These are phyloP conservation scores for Metschnikowia lochheadii DNA, from an alignment of 805 yeast species.

Conservation along the genomic window DNA sequence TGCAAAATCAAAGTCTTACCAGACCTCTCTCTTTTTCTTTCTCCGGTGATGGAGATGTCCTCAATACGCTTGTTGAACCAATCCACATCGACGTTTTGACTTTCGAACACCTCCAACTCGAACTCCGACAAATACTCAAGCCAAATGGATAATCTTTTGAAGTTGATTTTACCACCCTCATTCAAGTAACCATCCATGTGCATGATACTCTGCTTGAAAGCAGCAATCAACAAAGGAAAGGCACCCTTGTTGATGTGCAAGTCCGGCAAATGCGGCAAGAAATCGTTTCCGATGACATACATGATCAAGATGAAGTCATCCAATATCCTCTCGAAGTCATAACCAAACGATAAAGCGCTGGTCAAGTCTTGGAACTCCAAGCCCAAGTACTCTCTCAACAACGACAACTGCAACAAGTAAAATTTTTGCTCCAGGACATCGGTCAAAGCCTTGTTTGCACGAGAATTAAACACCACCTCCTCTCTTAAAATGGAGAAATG, in stretches of 20 bases:
- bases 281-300: slow-evolving; percentile 97
- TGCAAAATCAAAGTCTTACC: slow-evolving; percentile 64
- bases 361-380: slow-evolving; percentile 75
- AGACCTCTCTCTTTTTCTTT: slow-evolving; percentile 57
- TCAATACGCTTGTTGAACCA: slow-evolving; percentile 89
- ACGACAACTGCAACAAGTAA: slow-evolving; percentile 74
- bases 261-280: slow-evolving; percentile 94
- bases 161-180: slow-evolving; percentile 75
- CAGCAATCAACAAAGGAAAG: slow-evolving; percentile 82
- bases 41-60: slow-evolving; percentile 70
- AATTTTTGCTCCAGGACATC: slow-evolving; percentile 76
- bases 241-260: slow-evolving; percentile 93
- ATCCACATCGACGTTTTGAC: slow-evolving; percentile 75
- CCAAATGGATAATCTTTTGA: slow-evolving; percentile 70
- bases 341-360: slow-evolving; percentile 59
- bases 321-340: slow-evolving; percentile 80
- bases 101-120: slow-evolving; percentile 84
- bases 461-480: slow-evolving; percentile 84
- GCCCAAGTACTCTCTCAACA: slow-evolving; percentile 86
- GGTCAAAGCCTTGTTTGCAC: slow-evolving; percentile 30
- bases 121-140: slow-evolving; percentile 69
- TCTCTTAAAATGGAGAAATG: slow-evolving; percentile 92
- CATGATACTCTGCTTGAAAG: slow-evolving; percentile 78
- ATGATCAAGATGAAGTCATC: slow-evolving; percentile 91
- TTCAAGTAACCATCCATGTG: slow-evolving; percentile 80